A percentile compares a stretch with the other conserved stretches of the same genome.
These are phyloP conservation scores for Saturnispora galanensis DNA, from an alignment of 805 yeast species.

Conservation along the genomic window DNA sequence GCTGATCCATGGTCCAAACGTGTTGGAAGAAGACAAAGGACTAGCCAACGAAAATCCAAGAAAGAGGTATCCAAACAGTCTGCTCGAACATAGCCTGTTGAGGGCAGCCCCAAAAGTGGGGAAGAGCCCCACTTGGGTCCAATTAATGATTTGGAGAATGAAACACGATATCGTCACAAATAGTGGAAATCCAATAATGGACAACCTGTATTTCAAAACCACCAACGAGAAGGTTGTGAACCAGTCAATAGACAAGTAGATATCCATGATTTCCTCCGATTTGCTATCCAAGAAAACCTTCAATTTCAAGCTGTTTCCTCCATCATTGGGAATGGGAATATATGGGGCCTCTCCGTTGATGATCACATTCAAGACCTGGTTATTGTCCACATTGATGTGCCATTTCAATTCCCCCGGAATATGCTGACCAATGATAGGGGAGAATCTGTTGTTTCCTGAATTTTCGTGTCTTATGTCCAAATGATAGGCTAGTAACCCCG, in stretches of 20 bases:
- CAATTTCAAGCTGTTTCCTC: constrained; percentile 26
- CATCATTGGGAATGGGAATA: constrained; percentile 20
- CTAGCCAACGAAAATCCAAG: constrained; percentile 20
- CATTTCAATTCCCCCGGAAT: constrained; percentile 67
- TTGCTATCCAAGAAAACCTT: constrained; percentile 36
- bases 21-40: constrained; percentile 32
- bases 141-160: constrained; percentile 44
- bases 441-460: constrained; percentile 29
- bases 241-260: constrained; percentile 41
- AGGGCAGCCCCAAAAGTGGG: constrained; percentile 41
- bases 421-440: constrained; percentile 63
- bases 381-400: constrained; percentile 45
- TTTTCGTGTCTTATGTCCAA: constrained; percentile 24
- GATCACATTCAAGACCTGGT: constrained; percentile 30
- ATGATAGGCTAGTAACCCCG: constrained; percentile 48
- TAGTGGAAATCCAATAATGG: constrained; percentile 61
- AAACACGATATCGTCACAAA: constrained; percentile 44
- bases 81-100: constrained; percentile 25
- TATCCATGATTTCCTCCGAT: constrained; percentile 29
- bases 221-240: constrained; percentile 55
- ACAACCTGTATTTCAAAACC: constrained; percentile 68
- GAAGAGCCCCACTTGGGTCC: constrained; percentile 28
- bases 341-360: constrained; percentile 63
- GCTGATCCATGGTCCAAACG: constrained; percentile 30
- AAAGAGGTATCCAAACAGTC: constrained; percentile 20